These are phyloP conservation scores for Helotiales sp. DNA, from an alignment of 2,329 filamentous ascomycete species.

Conservation along the genomic window DNA sequence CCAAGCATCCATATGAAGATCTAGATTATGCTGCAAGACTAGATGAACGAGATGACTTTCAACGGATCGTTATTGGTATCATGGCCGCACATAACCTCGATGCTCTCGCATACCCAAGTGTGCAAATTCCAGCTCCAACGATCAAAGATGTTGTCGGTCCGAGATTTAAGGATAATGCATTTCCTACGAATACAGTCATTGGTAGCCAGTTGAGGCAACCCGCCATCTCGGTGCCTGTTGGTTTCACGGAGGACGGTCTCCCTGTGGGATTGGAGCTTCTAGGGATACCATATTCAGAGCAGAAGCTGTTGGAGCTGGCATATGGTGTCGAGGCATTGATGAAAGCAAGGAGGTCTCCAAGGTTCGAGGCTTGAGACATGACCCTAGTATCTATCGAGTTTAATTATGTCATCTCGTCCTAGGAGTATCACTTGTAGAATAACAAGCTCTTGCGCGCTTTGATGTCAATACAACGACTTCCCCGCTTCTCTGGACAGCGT, in stretches of 20 bases:
- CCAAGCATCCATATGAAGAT: conserved; percentile 29
- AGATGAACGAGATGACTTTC: conserved; percentile 30
- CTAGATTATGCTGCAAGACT: conserved; percentile 33
- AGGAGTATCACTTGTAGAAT: too few relatives aligned
- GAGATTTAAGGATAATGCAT: conserved; percentile 30
- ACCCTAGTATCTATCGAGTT: too few relatives aligned
- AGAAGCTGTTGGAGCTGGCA: conserved; percentile 22
- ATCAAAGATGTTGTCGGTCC: conserved; percentile 33
- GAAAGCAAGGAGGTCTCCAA: conserved; percentile 12
- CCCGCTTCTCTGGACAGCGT: background rate
- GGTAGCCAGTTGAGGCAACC: conserved; percentile 36
- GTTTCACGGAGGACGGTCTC: conserved; percentile 33
- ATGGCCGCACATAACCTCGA: conserved; percentile 35
- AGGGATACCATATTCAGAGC: conserved; percentile 28
- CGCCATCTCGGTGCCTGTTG: conserved; percentile 37
- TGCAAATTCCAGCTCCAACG: conserved; percentile 36
- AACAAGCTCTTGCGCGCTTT: too few relatives aligned
- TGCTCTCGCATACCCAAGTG: conserved; percentile 38
- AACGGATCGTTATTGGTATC: conserved; percentile 32
- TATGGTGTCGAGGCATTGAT: conserved; percentile 16
- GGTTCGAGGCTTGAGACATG: background rate
- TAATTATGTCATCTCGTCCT: too few relatives aligned
- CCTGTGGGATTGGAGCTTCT: conserved; percentile 35
- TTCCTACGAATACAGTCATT: conserved; percentile 39
- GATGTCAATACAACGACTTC: background rate